Evolutionary conservation across 129 eudicot genomes (phyloP).

Genomic region (carrot (Daucus carota)): DH1_v3.0 NC_030384.2:45028001-45028500

Average conservation of each 20-base stretch:
- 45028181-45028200: slow-evolving; percentile 65
- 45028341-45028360: slow-evolving; percentile 49
- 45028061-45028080: slow-evolving; percentile 35
- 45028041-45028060: slow-evolving; percentile 33
- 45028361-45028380: slow-evolving; percentile 81
- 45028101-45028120: slow-evolving; percentile 89
- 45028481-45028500: slow-evolving; percentile 67
- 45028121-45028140: slow-evolving; percentile 76
- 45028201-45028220: slow-evolving; percentile 59
- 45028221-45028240: slow-evolving; percentile 64
- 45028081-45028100: slow-evolving; percentile 80
- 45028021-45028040: slow-evolving; percentile 38
- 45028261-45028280: slow-evolving; percentile 67
- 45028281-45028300: slow-evolving; percentile 72
- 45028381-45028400: slow-evolving; percentile 84
- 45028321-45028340: slow-evolving; percentile 80
- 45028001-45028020: slow-evolving; percentile 32
- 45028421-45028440: slow-evolving; percentile 37
- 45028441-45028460: slow-evolving; percentile 46
- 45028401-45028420: slow-evolving; percentile 57
- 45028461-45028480: slow-evolving; percentile 63
- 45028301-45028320: slow-evolving; percentile 28
- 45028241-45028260: slow-evolving; percentile 51
- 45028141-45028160: slow-evolving; percentile 82
- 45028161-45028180: slow-evolving; percentile 74